Evolutionary conservation across 1,284 basidiomycete species (phyloP).

Genomic region (Pyrrhoderma noxium): DNA sequence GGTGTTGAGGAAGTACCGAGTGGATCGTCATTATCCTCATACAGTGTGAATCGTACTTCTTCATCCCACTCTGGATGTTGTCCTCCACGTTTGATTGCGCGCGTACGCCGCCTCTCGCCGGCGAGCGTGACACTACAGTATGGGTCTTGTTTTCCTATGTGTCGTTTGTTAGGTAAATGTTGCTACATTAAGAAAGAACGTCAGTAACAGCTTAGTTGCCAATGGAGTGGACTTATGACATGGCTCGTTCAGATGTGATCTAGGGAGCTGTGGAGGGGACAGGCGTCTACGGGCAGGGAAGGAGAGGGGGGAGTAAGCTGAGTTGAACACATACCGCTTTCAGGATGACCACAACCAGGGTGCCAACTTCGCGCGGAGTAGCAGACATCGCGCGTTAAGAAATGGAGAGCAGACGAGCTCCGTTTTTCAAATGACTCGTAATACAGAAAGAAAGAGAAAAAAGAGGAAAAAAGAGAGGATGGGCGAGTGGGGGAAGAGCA

Average conservation of each 20-base stretch:
- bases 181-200: no score
- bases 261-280: no score
- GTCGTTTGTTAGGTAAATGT: slow-evolving; percentile 88
- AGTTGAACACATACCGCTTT: slow-evolving; percentile 76
- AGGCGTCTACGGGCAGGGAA: background rate
- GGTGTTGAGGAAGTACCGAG: slow-evolving; percentile 40
- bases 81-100: slow-evolving; percentile 91
- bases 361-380: slow-evolving; percentile 75
- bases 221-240: slow-evolving; percentile 8
- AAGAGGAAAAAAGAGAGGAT: background rate
- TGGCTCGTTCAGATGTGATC: no score
- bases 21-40: slow-evolving; percentile 71
- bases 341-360: slow-evolving; percentile 89
- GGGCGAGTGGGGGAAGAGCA: background rate
- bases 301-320: slow-evolving; percentile 12
- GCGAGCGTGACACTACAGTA: slow-evolving; percentile 81
- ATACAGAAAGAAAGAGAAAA: background rate
- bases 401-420: background rate
- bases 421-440: background rate
- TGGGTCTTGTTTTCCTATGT: slow-evolving; percentile 97
- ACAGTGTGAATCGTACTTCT: slow-evolving; percentile 90
- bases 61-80: slow-evolving; percentile 99
- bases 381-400: slow-evolving; percentile 38
- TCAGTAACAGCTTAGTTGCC: no score
- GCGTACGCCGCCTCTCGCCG: slow-evolving; percentile 77